Percentiles rank a stretch among this genome's conserved stretches.
Conservation (phyloP, 176 grass and related monocot species). For the Aegilops tauschii region DNA sequence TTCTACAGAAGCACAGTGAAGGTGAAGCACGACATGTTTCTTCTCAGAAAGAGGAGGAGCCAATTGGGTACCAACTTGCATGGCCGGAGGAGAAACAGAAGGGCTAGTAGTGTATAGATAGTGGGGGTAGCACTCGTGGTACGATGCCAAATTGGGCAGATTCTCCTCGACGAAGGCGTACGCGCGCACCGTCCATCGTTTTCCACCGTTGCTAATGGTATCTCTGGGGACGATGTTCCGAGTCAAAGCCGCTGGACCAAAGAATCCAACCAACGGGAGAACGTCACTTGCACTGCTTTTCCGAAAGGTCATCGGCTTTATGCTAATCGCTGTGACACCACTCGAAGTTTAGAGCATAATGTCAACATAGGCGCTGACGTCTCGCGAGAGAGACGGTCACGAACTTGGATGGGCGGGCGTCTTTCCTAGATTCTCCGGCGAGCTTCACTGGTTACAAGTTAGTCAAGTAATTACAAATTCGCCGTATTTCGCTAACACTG, state of each 20-base stretch:
- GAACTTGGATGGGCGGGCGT: not conserved
- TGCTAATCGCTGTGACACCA: conserved; percentile 14
- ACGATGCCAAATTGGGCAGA: conserved; percentile 31
- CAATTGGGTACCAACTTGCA: not conserved
- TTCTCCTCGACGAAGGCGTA: conserved; percentile 27
- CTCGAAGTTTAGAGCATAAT: not conserved
- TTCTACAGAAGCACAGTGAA: not conserved
- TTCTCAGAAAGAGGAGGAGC: not conserved
- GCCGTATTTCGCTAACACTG: not conserved
- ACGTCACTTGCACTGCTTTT: not conserved
- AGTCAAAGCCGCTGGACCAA: conserved; percentile 23
- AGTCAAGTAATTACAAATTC: not conserved
- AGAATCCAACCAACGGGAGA: conserved; percentile 35
- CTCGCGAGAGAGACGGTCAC: not conserved
- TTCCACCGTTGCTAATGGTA: conserved; percentile 28
- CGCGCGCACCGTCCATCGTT: not conserved
- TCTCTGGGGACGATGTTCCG: conserved; percentile 8
- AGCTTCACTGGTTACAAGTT: not conserved
- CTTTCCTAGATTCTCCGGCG: not conserved
- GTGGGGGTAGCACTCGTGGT: conserved; percentile 26
- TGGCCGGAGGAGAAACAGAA: not conserved
- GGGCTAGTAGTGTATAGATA: not conserved
- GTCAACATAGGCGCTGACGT: conserved; percentile 15
- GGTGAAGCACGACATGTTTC: not conserved
- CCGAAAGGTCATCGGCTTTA: not conserved